phyloP scores from a whole-genome alignment of 805 yeast species.

The Kuraishia cidri region DNA sequence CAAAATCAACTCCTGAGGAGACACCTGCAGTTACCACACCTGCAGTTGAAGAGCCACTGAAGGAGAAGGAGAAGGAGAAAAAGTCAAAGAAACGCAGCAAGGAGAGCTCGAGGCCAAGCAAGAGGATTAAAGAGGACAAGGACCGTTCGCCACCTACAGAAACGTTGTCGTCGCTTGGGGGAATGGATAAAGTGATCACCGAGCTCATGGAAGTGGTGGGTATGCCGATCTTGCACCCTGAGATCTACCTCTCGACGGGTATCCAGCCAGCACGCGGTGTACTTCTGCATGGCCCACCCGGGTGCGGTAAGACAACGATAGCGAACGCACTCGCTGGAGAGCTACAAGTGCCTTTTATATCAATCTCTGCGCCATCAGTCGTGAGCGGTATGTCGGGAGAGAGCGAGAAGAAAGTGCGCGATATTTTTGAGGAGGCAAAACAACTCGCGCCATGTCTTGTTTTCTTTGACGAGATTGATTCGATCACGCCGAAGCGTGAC shows the following conservation, averaged over 20 bases:
- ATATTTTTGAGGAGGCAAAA: constrained; percentile 89
- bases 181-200: constrained; percentile 76
- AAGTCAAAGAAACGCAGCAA: constrained; percentile 43
- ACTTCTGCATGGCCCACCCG: constrained; percentile 95
- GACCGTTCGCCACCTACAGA: constrained; percentile 66
- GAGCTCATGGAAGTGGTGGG: constrained; percentile 88
- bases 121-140: constrained; percentile 26
- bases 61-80: constrained; percentile 17
- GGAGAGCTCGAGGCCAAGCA: constrained; percentile 20
- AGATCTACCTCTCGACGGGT: constrained; percentile 78
- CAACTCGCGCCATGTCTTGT: constrained; percentile 84
- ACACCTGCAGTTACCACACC: constrained; percentile 4
- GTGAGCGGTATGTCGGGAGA: constrained; percentile 99
- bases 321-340: constrained; percentile 97
- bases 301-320: constrained; percentile 95
- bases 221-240: constrained; percentile 89
- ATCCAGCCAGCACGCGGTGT: constrained; percentile 95
- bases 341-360: constrained; percentile 84
- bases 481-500: constrained; percentile 96
- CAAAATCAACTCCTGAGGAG: constrained; percentile 5
- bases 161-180: constrained; percentile 74
- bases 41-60: constrained; percentile 6
- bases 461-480: constrained; percentile 95
- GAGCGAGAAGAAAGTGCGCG: constrained; percentile 88
- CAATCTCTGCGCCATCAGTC: constrained; percentile 89